phyloP scores from a whole-genome alignment of 208 protist genomes.

The Acanthamoeba quina region DNA sequence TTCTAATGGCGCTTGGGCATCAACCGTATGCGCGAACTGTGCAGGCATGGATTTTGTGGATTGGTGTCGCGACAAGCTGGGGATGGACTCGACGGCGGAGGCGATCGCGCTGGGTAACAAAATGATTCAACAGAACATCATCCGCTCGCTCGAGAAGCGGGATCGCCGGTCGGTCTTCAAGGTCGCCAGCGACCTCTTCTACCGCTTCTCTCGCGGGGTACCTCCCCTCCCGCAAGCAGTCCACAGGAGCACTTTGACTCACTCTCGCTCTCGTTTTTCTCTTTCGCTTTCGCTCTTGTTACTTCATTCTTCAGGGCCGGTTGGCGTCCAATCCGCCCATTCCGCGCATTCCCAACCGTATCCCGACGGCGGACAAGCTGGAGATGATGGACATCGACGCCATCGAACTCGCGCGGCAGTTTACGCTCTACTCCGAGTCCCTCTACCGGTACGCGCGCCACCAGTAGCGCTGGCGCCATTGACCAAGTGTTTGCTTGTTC shows the following conservation, averaged over 20 bases:
- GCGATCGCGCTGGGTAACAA: not conserved
- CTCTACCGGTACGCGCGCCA: not conserved
- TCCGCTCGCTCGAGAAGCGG: slow-evolving; percentile 21
- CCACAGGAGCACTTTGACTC: not conserved
- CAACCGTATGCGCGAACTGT: not conserved
- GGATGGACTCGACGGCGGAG: slow-evolving; percentile 1
- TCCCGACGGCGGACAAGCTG: not conserved
- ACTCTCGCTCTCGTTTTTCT: not conserved
- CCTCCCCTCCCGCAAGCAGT: not conserved
- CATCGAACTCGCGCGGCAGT: slow-evolving; percentile 58
- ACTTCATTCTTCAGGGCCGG: not conserved
- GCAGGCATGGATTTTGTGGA: slow-evolving; percentile 39
- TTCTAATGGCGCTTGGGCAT: not conserved
- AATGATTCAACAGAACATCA: slow-evolving; percentile 17
- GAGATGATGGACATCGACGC: slow-evolving; percentile 48
- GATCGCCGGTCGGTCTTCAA: not conserved
- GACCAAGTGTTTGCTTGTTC: not conserved
- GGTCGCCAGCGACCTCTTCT: slow-evolving; percentile 27
- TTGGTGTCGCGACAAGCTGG: slow-evolving; percentile 26
- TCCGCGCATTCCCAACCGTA: not conserved
- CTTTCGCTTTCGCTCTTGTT: no score
- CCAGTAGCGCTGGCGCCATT: not conserved
- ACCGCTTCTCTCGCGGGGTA: slow-evolving; percentile 9
- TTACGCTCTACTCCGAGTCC: slow-evolving; percentile 41
- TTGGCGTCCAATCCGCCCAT: not conserved